Evolutionary conservation across 495 filamentous ascomycete species (phyloP), one percentile per base, ranked within the genome.

Genomic region (Penicillium taxi): DNA sequence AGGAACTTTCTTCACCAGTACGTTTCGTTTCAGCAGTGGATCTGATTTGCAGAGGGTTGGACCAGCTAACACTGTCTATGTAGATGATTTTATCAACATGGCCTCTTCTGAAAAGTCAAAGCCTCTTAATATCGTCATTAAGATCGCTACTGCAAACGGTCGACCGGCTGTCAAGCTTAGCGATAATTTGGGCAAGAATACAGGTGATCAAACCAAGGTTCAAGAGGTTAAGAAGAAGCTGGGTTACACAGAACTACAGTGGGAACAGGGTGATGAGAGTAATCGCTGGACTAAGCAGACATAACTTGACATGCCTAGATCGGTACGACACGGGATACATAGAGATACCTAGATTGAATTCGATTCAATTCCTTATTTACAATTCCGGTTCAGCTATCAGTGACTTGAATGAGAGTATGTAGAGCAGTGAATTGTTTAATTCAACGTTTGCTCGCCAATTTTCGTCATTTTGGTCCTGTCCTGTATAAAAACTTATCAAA

Each of bases 101-200:
- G 75, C 70, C 12, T 78, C 74, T 4, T 76, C 77, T 16, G 74
- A 80, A 52, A 96, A 95, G 58, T 95, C 88, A 5, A 75, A 76
- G n/a, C 91, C 91, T 0, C 71, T 98, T 12, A 98, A 98, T 47
- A 98, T 98, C 45, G 91, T 98, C 45, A 94, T 98, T 65, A 98
- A 98, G 64, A 72, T 98, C 30, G 78, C 82, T 35, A 84, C 84
- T 9, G 91, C 88, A 0, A 76, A 67, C 14, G 89, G 89, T 6
- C 73, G 77, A n/a, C 78, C 82, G 0, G 87, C 89, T 0, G 74
- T 98, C 48, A 98, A 98, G 70, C 86, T 98, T 42, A 96, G 90
- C 47, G 91, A 98, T 55, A 95, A 96, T 53, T 73, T 85, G 50
- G 87, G 88, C 26, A 98, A 98, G 71, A 96, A 96, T 44, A 96